Evolutionary conservation across 164 flowering plant genomes (phyloP), one percentile per base, ranked within the genome.

Genomic region (Annona squamosa): DNA sequence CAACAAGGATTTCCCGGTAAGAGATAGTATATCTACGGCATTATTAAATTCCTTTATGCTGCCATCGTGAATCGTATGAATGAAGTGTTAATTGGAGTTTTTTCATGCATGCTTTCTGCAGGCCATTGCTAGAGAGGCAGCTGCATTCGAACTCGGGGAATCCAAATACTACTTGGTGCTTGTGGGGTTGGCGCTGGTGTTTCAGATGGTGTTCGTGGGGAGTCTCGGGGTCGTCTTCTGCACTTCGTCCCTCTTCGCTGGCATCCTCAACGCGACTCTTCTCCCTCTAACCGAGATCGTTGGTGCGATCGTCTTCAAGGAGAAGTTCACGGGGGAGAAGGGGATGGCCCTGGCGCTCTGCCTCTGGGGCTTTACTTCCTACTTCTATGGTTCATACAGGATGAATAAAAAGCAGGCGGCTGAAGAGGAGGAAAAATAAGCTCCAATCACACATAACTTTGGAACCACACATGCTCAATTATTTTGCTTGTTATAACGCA

Each of bases 281-380:
- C 66, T 71, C 48, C 73, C 73, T 41, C 4, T 71, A 6, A 59
- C 66, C 1, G 65, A 59, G 48, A 18, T 71, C 13, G 73, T 66
- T 6, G 73, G 73, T 7, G 73, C 62, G 1, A 71, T 71, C 41
- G 18, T 72, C 52, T 72, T 5, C 68, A 45, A 48, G 6, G 73
- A 71, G 73, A 71, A 71, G 66, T 72, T 72, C 42, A 72, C n/a
- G 1, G 74, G 74, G 10, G 69, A 64, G 43, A 72, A 72, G 74
- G 74, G 69, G 37, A 72, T 72, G 74, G 56, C 74, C 3, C 48
- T 72, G 68, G 69, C 74, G 19, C 69, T 72, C 7, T 62, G 74
- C 43, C 26, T 72, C 5, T 72, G 74, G 74, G 74, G 74, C 7
- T 72, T 72, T 19, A 48, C 67, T n/a, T 71, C 73, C n/a, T 71